Evolutionary conservation across 2,329 filamentous ascomycete species (phyloP), one percentile per base, ranked within the genome.

Genomic region (Hymenoscyphus infarciens): DNA sequence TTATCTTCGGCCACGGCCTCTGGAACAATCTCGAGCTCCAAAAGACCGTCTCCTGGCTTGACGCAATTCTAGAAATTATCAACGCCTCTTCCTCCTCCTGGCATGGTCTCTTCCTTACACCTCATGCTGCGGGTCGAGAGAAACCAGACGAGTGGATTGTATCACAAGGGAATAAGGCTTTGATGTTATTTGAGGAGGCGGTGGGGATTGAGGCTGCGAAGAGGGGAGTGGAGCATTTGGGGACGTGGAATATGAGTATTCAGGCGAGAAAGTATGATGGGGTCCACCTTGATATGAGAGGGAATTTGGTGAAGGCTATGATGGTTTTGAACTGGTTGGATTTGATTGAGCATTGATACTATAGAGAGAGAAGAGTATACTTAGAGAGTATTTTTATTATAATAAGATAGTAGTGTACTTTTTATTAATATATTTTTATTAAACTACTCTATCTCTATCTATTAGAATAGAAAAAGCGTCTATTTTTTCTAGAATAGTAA

Each of bases 181-280:
- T 81, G 39, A 75, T 78, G 67, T 64, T 76, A 4, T 81, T 80
- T 65, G 79, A 82, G 70, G 76, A 79, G 64, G 71, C 25, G 64
- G 68, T 60, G 5, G 62, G 61, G 5, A 62, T 67, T 35, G 68
- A 67, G 38, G 68, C 61, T 5, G n/a, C 6, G 49, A 75, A 71
- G 63, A 73, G 72, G 56, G 75, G 77, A 0, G 69, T 81, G 22
- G 79, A 81, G 63, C 76, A 79, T 68, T 69, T 81, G 42, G 79
- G 80, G 10, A 81, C 79, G 35, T 81, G 79, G 78, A 81, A 81
- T 65, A 81, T 80, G 78, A 80, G 77, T 64, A 77, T 81, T 61
- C 79, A 81, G 67, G 75, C 75, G n/a, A 77, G 73, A 27, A 75
- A 78, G 64, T 80, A 78, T 67, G 79, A 81, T 71, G 78, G 78